phyloP scores from a whole-genome alignment of 2,329 filamentous ascomycete genomes.

The Beauveria varroae region DNA sequence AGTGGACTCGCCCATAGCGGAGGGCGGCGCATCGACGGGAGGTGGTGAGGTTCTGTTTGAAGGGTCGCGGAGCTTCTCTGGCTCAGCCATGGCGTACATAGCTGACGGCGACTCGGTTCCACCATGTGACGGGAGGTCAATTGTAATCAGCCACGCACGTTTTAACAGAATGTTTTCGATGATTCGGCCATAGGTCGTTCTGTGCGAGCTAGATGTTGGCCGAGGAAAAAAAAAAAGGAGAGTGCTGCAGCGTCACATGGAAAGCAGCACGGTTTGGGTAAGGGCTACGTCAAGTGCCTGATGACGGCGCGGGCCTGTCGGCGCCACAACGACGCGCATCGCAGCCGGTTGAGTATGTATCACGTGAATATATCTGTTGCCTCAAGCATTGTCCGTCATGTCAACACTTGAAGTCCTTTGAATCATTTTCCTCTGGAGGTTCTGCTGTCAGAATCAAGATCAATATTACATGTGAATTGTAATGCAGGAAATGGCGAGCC shows the following conservation, averaged over 20 bases:
- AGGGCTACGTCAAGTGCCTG: background rate
- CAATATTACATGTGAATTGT: too few species aligned
- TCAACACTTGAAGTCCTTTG: background rate
- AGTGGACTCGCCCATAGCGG: conserved; percentile 41
- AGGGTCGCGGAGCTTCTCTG: background rate
- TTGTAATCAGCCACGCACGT: background rate
- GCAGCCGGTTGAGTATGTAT: background rate
- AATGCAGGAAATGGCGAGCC: too few species aligned
- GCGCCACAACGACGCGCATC: background rate
- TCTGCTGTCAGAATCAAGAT: too few species aligned
- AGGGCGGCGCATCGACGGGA: conserved; percentile 5
- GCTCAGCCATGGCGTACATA: background rate
- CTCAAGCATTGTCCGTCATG: background rate
- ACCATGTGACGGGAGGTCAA: background rate
- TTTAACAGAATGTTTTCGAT: background rate
- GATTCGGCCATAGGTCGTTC: background rate
- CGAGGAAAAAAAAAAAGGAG: background rate
- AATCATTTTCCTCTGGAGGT: too few species aligned
- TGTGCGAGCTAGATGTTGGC: background rate
- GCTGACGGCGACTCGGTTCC: background rate
- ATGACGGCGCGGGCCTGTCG: background rate
- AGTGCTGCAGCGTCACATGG: background rate
- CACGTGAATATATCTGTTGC: background rate
- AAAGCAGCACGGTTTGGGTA: conserved; percentile 4
- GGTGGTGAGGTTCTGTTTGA: background rate